These are phyloP conservation scores for Trichothecium roseum DNA, from an alignment of 2,329 filamentous ascomycete species.

Conservation along the genomic window DNA sequence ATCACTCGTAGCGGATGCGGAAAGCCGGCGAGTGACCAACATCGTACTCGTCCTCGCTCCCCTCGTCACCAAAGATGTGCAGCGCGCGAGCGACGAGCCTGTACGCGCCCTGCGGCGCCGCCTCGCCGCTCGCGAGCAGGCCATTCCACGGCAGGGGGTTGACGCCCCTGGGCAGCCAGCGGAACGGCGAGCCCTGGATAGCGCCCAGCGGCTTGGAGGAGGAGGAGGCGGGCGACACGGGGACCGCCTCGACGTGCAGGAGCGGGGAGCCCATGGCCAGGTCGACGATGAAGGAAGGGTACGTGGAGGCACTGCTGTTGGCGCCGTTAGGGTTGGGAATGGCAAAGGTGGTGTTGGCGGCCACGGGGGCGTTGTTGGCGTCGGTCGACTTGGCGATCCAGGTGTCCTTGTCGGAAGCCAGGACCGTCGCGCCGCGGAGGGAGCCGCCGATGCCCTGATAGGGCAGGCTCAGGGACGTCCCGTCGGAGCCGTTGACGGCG, in stretches of 20 bases:
- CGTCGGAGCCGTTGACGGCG: constrained; percentile 24
- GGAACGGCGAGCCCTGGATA: constrained; percentile 27
- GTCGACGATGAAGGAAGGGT: constrained; percentile 26
- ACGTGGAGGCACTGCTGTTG: constrained; percentile 14
- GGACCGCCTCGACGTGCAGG: constrained; percentile 11
- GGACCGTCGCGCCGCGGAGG: constrained; percentile 20
- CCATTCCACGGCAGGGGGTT: constrained; percentile 33
- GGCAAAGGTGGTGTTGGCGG: constrained; percentile 25
- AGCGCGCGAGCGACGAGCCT: constrained; percentile 37
- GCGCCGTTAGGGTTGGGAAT: constrained; percentile 28
- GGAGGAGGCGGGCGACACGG: too few relatives aligned
- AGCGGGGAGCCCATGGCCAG: constrained; percentile 2
- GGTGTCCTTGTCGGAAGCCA: constrained; percentile 15
- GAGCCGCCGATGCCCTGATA: constrained; percentile 25
- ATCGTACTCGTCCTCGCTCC: constrained; percentile 35
- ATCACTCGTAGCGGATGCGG: constrained; percentile 27
- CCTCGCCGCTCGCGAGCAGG: constrained; percentile 31
- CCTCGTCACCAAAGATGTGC: constrained; percentile 38
- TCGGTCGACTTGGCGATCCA: constrained; percentile 25
- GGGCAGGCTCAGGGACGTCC: constrained; percentile 23
- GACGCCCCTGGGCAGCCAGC: constrained; percentile 17
- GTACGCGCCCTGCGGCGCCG: constrained; percentile 38
- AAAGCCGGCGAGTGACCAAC: constrained; percentile 28
- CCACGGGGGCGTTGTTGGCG: constrained; percentile 11
- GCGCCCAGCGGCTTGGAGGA: constrained; percentile 26